Conservation (phyloP, 2,329 filamentous ascomycete genomes). For the Neonectria faginata region DNA sequence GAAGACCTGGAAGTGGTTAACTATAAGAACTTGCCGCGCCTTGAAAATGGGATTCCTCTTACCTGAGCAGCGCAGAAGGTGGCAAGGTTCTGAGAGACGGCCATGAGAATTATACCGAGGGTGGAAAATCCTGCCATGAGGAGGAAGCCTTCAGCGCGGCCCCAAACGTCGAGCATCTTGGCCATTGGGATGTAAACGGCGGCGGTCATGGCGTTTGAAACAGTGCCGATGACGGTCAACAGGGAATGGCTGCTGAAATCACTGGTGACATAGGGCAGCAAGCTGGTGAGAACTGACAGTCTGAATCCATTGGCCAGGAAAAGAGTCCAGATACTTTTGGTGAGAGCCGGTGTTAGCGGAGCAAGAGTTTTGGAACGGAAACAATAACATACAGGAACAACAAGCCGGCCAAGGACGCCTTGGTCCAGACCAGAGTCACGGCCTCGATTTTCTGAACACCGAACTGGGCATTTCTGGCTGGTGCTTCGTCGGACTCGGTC, state of each 20-base stretch:
- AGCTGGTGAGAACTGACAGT: constrained; percentile 54
- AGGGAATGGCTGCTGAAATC: constrained; percentile 65
- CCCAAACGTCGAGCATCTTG: constrained; percentile 73
- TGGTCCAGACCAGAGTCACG: constrained; percentile 56
- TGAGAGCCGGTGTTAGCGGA: constrained; percentile 20
- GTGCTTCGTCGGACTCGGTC: constrained; percentile 26
- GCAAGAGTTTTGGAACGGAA: background rate
- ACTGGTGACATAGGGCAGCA: constrained; percentile 62
- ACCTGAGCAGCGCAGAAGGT: constrained; percentile 64
- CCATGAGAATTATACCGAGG: constrained; percentile 69
- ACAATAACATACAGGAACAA: constrained; percentile 48
- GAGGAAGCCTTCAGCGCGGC: constrained; percentile 69
- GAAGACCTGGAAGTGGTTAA: constrained; percentile 59
- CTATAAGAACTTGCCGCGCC: background rate
- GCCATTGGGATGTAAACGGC: constrained; percentile 72
- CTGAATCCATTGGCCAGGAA: constrained; percentile 65
- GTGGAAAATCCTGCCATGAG: constrained; percentile 63
- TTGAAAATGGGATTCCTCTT: constrained; percentile 7
- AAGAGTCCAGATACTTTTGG: constrained; percentile 58
- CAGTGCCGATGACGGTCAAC: constrained; percentile 64
- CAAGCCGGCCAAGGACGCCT: constrained; percentile 48
- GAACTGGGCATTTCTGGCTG: constrained; percentile 41
- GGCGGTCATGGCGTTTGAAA: constrained; percentile 65
- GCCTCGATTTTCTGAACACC: constrained; percentile 58
- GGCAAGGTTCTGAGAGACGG: constrained; percentile 59